Percentiles rank a stretch among this genome's conserved stretches.
Conservation (phyloP, 2,329 filamentous ascomycete species). For the Meredithiella fracta region DNA sequence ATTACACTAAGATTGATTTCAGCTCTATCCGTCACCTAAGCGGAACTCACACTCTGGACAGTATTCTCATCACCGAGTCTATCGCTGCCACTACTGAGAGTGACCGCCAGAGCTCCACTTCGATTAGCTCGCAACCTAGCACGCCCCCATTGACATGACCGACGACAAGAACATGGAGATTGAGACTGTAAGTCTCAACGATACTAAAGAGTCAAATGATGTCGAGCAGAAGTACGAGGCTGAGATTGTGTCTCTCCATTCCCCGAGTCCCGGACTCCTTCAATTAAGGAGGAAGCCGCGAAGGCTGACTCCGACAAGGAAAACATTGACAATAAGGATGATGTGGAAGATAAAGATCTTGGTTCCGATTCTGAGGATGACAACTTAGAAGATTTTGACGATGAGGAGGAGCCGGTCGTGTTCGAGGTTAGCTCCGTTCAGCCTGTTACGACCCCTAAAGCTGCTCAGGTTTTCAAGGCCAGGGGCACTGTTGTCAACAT, state of each 20-base stretch:
- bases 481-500: slow-evolving; percentile 74
- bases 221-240: neutral
- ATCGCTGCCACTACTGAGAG: slow-evolving; percentile 13
- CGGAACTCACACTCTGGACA: slow-evolving; percentile 24
- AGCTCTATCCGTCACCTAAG: slow-evolving; percentile 32
- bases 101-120: slow-evolving; percentile 12
- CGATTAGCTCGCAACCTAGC: slow-evolving; percentile 13
- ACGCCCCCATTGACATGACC: slow-evolving; percentile 10
- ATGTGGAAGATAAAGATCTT: slow-evolving; percentile 20
- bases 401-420: slow-evolving; percentile 48
- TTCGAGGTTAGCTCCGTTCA: slow-evolving; percentile 43
- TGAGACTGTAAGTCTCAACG: neutral
- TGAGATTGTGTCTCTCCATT: neutral
- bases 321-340: slow-evolving; percentile 16
- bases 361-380: slow-evolving; percentile 23
- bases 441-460: slow-evolving; percentile 37
- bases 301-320: neutral
- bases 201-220: slow-evolving; percentile 2
- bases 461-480: slow-evolving; percentile 48
- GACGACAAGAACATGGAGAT: slow-evolving; percentile 9
- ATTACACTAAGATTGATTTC: slow-evolving; percentile 43
- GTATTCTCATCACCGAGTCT: slow-evolving; percentile 13
- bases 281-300: neutral
- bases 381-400: slow-evolving; percentile 31
- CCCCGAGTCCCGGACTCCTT: neutral